A percentile compares a stretch with the other conserved stretches of the same genome.
phyloP scores from a whole-genome alignment of 106 monocot species.

The Ottelia alismoides region DNA sequence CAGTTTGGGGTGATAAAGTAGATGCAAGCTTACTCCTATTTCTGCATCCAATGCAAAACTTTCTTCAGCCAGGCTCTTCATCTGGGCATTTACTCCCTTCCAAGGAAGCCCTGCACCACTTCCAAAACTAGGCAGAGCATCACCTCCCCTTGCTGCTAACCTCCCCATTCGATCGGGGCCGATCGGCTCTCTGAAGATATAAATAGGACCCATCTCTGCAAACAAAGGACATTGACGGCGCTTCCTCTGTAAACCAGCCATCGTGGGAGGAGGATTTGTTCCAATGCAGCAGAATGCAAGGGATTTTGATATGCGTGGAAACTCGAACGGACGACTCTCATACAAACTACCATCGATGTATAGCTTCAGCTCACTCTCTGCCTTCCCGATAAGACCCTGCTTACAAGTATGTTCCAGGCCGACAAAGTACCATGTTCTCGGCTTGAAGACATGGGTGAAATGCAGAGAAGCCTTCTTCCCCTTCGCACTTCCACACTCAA shows the following conservation, averaged over 20 bases:
- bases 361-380: slow-evolving; percentile 78
- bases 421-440: slow-evolving; percentile 83
- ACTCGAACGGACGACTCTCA: slow-evolving; percentile 82
- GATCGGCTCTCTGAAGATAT: slow-evolving; percentile 92
- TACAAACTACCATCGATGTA: slow-evolving; percentile 85
- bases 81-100: slow-evolving; percentile 41
- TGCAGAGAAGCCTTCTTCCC: slow-evolving; percentile 77
- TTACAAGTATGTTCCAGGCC: slow-evolving; percentile 81
- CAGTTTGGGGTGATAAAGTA: slow-evolving; percentile 83
- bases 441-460: slow-evolving; percentile 83
- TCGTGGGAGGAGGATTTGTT: slow-evolving; percentile 87
- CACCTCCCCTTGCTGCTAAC: slow-evolving; percentile 68
- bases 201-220: slow-evolving; percentile 93
- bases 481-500: slow-evolving; percentile 68
- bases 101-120: slow-evolving; percentile 62
- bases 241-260: slow-evolving; percentile 70
- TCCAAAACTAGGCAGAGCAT: slow-evolving; percentile 76
- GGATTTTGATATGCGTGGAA: slow-evolving; percentile 75
- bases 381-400: slow-evolving; percentile 78
- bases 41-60: slow-evolving; percentile 60
- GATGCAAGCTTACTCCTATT: slow-evolving; percentile 64
- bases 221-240: slow-evolving; percentile 78
- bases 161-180: slow-evolving; percentile 72
- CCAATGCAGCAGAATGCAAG: slow-evolving; percentile 89
- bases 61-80: slow-evolving; percentile 62